Evolutionary conservation across 2,329 filamentous ascomycete genomes (phyloP).

Genomic region (Lecanicillium sp.): DNA sequence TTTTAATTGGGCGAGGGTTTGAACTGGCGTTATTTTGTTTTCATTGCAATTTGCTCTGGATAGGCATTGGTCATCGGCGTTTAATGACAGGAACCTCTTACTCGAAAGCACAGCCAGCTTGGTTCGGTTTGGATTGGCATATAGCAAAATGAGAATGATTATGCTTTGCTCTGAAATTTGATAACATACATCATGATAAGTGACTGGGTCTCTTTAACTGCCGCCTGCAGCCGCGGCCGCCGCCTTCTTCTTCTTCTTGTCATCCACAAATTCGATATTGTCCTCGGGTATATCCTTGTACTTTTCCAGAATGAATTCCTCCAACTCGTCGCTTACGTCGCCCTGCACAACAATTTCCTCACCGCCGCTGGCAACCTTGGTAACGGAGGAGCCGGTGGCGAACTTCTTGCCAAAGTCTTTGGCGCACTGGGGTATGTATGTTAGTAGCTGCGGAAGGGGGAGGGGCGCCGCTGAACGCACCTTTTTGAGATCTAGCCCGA

Average conservation of each 20-base stretch:
- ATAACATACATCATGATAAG: background rate
- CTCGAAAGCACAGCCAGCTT: conserved; percentile 6
- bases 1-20: conserved; percentile 9
- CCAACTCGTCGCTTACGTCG: conserved; percentile 89
- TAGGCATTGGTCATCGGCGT: conserved; percentile 9
- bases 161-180: conserved; percentile 3
- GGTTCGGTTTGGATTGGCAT: conserved; percentile 1
- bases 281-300: conserved; percentile 89
- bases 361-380: conserved; percentile 75
- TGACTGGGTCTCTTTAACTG: background rate
- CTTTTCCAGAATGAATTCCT: conserved; percentile 83
- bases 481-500: conserved; percentile 91
- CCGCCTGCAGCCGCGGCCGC: conserved; percentile 17
- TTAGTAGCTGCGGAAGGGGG: too few species aligned
- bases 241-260: conserved; percentile 77
- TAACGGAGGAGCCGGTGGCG: conserved; percentile 87
- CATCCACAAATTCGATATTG: conserved; percentile 90
- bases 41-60: background rate
- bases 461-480: too few species aligned
- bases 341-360: conserved; percentile 98
- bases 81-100: background rate
- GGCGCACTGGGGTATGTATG: too few species aligned
- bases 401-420: conserved; percentile 99
- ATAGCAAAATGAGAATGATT: conserved; percentile 8
- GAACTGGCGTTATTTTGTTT: conserved; percentile 10